Percentiles rank a stretch among this genome's conserved stretches.
phyloP scores from a whole-genome alignment of 2,329 filamentous ascomycete genomes.

The Talaromyces sp. region DNA sequence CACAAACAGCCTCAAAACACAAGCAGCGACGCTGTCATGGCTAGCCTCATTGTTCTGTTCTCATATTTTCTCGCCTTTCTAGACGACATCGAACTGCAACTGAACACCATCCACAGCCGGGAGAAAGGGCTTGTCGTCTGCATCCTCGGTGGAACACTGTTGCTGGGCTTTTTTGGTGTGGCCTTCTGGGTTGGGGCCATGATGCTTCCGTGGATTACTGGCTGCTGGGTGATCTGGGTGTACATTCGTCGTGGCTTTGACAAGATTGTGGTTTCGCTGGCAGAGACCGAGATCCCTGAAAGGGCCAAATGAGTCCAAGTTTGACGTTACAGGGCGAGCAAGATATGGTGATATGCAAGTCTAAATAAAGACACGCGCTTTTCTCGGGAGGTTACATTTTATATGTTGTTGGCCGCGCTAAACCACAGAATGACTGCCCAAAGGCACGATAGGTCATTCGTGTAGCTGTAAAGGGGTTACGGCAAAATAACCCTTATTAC shows the following conservation, averaged over 20 bases:
- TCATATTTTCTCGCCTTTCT: slow-evolving; percentile 4
- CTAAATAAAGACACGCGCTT: too few relatives aligned
- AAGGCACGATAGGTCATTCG: too few relatives aligned
- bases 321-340: neutral
- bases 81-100: slow-evolving; percentile 5
- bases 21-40: slow-evolving; percentile 1
- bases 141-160: neutral
- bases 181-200: neutral
- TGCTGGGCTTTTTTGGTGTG: neutral
- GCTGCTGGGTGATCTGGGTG: slow-evolving; percentile 4
- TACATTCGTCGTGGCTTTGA: neutral
- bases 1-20: slow-evolving; percentile 8
- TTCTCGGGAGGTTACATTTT: neutral
- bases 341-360: neutral
- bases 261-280: neutral
- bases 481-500: too few relatives aligned
- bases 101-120: neutral
- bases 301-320: neutral
- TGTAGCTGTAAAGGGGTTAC: too few relatives aligned
- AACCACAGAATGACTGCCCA: too few relatives aligned
- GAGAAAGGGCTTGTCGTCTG: neutral
- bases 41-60: slow-evolving; percentile 1
- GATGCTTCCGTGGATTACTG: slow-evolving; percentile 1
- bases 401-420: too few relatives aligned
- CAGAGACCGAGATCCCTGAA: neutral